Base-by-base conservation (phyloP, 345 rosid genomes). In the Sonneratia alba region DNA sequence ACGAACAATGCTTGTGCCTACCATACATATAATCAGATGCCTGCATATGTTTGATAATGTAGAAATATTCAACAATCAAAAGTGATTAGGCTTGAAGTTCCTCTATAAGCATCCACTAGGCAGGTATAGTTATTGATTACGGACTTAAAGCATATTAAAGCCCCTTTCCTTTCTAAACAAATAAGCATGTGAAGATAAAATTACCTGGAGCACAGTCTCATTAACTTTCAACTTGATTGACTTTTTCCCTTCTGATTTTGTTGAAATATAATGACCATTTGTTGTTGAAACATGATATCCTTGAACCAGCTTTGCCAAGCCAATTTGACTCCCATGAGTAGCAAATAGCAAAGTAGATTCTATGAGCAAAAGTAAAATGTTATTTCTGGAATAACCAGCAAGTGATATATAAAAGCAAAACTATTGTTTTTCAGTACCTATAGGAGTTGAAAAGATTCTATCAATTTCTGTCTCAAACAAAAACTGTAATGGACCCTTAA, bases 271-370 rank as follows among this genome's bases (percentile, higher is more conserved):
- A 77, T 89, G 92, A 69, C 96, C 97, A 88, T 84, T 94, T 71
- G 89, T 77, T 67, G 80, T 82, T 72, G 97, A 85, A 74, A 82
- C 88, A 43, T 82, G 88, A 79, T 84, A 87, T 51, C 97, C 93
- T 80, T 88, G 96, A 75, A 88, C 79, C 86, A 95, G 83, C 89
- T 87, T 95, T 38, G 96, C 96, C 77, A 92, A 77, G 72, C 92
- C 87, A 80, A 95, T 87, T 75, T 87, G 97, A 76, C 73, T 82
- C 51, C 97, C 99, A 78, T 89, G 85, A 78, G 88, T 85, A 79
- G 91, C 92, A 85, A 83, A 92, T 90, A 90, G 77, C 92, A 95
- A 83, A 82, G 94, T 87, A 71, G 97, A 95, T 79, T 95, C 98
- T 95, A 83, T 73, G 69, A 57, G 74, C 40, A 75, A 62, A 76